Conservation (phyloP, 148 eudicot species). For the Salicornia ramosissima region DNA sequence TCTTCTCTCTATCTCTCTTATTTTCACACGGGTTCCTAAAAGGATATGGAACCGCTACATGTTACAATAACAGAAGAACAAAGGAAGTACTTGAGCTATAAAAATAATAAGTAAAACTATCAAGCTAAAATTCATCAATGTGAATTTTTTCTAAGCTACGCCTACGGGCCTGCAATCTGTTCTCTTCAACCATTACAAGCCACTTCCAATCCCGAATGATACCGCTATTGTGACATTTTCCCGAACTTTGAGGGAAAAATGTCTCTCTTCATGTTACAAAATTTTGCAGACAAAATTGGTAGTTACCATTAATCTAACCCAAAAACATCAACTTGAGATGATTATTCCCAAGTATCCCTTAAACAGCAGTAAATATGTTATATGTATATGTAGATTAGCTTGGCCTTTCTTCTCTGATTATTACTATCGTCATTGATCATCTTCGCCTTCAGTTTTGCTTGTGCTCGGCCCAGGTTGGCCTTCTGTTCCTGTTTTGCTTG, state of each 20-base stretch:
- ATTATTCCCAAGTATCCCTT: not conserved
- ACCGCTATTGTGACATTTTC: too few relatives aligned
- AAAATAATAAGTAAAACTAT: too few relatives aligned
- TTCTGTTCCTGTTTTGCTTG: conserved; percentile 26
- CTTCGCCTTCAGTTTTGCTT: conserved; percentile 25
- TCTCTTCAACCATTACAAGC: too few relatives aligned
- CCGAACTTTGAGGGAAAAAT: not conserved
- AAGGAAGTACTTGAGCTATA: too few relatives aligned
- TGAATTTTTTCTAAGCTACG: too few relatives aligned
- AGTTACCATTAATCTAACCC: not conserved
- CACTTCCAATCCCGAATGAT: too few relatives aligned
- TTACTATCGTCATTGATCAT: conserved; percentile 19
- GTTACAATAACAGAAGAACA: too few relatives aligned
- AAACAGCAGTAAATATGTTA: not conserved
- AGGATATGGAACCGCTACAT: too few relatives aligned
- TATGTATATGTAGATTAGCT: not conserved
- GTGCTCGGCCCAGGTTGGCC: conserved; percentile 24
- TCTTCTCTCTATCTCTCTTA: too few relatives aligned
- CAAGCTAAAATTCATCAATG: too few relatives aligned
- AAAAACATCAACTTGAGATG: conserved; percentile 17
- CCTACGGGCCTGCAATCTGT: too few relatives aligned
- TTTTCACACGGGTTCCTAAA: too few relatives aligned
- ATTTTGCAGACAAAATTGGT: conserved; percentile 25
- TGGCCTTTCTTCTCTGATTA: not conserved
- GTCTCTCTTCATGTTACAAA: conserved; percentile 28